phyloP scores from a whole-genome alignment of 345 rosid species.

The Schrenkiella parvula region DNA sequence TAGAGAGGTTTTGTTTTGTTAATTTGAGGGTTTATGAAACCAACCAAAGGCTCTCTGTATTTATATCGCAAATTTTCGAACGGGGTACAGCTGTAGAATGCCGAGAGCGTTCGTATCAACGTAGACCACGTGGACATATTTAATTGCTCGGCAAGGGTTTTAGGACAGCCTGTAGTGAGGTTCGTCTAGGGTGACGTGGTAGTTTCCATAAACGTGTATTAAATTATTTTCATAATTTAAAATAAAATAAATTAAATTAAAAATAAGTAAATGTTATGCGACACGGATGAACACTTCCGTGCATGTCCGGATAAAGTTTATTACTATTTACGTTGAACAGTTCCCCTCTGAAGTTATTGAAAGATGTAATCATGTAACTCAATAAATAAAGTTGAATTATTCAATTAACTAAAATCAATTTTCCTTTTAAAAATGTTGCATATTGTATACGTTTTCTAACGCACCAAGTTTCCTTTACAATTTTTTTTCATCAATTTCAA shows the following conservation, averaged over 20 bases:
- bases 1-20: not conserved
- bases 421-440: not conserved
- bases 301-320: conserved; percentile 28
- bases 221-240: not conserved
- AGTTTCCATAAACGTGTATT: conserved; percentile 8
- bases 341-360: conserved; percentile 2
- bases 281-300: conserved; percentile 28
- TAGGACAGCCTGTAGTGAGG: conserved; percentile 33
- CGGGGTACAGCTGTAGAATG: conserved; percentile 33
- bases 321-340: conserved; percentile 20
- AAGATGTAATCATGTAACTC: not conserved
- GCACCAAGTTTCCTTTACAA: not conserved
- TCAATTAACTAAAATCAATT: not conserved
- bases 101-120: conserved; percentile 2
- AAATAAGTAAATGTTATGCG: not conserved
- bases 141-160: conserved; percentile 12
- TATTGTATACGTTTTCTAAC: not conserved
- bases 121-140: conserved; percentile 23
- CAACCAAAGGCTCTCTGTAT: not conserved
- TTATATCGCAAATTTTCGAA: conserved; percentile 2
- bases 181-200: conserved; percentile 34
- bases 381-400: not conserved
- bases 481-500: not conserved
- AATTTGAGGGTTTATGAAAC: not conserved
- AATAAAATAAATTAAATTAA: not conserved